These are phyloP conservation scores for Colletotrichum somersetense DNA, from an alignment of 2,329 filamentous ascomycete genomes.

Conservation along the genomic window DNA sequence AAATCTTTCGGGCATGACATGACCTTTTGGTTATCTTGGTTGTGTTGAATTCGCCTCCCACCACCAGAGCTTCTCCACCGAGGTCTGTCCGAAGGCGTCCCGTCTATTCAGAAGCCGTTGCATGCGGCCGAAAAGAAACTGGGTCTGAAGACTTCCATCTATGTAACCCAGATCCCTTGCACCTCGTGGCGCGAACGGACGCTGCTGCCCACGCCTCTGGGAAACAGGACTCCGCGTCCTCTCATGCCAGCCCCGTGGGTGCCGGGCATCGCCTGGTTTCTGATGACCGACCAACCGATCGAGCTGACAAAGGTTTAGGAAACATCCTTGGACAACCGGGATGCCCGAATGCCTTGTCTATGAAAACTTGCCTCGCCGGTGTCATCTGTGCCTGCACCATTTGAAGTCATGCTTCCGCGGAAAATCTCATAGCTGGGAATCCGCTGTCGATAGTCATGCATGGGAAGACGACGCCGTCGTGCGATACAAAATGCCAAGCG, in stretches of 20 bases:
- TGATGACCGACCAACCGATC: conserved; percentile 22
- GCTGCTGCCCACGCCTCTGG: neutral
- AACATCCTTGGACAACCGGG: neutral
- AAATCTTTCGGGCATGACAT: neutral
- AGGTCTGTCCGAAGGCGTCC: conserved; percentile 27
- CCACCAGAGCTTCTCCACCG: conserved; percentile 9
- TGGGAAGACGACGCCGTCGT: conserved; percentile 5
- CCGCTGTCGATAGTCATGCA: too few species aligned
- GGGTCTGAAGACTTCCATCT: neutral
- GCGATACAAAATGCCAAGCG: conserved; percentile 23
- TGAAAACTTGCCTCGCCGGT: neutral
- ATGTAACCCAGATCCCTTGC: neutral
- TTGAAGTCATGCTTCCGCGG: neutral
- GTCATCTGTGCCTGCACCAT: neutral
- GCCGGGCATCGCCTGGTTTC: neutral
- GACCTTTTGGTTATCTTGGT: neutral
- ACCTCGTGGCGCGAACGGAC: conserved; percentile 18
- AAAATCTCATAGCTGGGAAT: neutral
- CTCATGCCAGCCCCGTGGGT: neutral
- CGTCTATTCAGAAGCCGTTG: conserved; percentile 5
- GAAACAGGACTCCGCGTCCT: conserved; percentile 3
- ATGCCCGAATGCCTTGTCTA: neutral
- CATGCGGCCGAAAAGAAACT: conserved; percentile 1
- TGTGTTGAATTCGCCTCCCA: conserved; percentile 6
- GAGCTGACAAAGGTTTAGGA: neutral